Evolutionary conservation across 768 basidiomycete genomes (phyloP).

Genomic region (Lenzites betulinus): DNA sequence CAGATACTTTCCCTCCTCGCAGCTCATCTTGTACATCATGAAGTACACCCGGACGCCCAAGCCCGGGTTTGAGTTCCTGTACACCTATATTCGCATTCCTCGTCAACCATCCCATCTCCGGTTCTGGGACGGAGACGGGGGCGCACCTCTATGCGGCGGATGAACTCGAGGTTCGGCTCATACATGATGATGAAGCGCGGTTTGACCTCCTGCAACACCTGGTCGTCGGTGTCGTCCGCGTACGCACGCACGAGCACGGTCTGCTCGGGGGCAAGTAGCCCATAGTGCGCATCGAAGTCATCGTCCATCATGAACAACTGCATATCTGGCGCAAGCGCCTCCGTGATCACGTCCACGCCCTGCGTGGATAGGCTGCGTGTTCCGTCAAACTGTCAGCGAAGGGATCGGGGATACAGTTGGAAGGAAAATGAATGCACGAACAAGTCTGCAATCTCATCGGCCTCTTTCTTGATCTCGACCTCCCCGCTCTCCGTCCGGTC

Average conservation of each 20-base stretch:
- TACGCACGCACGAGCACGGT: slow-evolving; percentile 86
- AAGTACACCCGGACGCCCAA: slow-evolving; percentile 89
- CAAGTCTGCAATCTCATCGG: slow-evolving; percentile 59
- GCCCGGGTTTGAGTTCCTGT: slow-evolving; percentile 81
- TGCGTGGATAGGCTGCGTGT: slow-evolving; percentile 32
- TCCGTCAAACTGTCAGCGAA: neutral
- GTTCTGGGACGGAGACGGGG: neutral
- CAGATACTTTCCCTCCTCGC: slow-evolving; percentile 95
- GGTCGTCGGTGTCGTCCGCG: slow-evolving; percentile 91
- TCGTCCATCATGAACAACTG: slow-evolving; percentile 36
- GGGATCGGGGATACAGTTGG: neutral
- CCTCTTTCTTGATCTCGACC: slow-evolving; percentile 40
- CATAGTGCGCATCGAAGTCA: slow-evolving; percentile 79
- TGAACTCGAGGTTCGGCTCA: slow-evolving; percentile 92
- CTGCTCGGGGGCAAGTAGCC: slow-evolving; percentile 74
- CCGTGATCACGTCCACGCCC: slow-evolving; percentile 5
- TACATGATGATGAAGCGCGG: slow-evolving; percentile 96
- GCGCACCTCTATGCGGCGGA: slow-evolving; percentile 85
- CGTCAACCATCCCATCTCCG: neutral
- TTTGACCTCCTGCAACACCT: slow-evolving; percentile 79
- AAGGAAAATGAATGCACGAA: too few species aligned
- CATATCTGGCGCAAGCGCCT: slow-evolving; percentile 16
- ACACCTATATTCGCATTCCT: slow-evolving; percentile 57
- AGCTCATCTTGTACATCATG: slow-evolving; percentile 90
- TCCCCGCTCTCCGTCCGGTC: slow-evolving; percentile 21